phyloP scores from a whole-genome alignment of 176 grass and related monocot species.

The Hordeum vulgare region DNA sequence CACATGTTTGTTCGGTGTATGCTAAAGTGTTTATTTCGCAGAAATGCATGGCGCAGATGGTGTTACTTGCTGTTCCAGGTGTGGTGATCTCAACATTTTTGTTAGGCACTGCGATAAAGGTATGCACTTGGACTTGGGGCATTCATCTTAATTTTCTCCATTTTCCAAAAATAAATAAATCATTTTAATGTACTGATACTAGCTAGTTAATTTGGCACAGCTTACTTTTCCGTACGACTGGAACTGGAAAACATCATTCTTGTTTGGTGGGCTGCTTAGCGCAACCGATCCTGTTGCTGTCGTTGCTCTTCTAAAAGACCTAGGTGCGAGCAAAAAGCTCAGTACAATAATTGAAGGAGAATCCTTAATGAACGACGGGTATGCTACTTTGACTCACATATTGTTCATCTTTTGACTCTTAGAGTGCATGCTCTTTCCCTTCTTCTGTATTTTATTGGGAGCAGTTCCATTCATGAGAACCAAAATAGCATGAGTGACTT shows the following conservation, averaged over 20 bases:
- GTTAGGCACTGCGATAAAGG: conserved; percentile 64
- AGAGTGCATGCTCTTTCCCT: background rate
- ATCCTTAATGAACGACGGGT: conserved; percentile 96
- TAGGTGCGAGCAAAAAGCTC: conserved; percentile 92
- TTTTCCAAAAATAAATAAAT: too few relatives aligned
- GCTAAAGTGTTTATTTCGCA: conserved; percentile 18
- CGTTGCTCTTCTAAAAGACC: conserved; percentile 88
- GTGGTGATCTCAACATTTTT: conserved; percentile 76
- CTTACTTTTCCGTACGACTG: conserved; percentile 81
- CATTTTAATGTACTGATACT: too few relatives aligned
- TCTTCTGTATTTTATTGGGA: background rate
- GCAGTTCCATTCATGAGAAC: background rate
- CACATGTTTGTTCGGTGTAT: background rate
- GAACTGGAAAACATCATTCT: conserved; percentile 92
- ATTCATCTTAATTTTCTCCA: background rate
- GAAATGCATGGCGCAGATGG: conserved; percentile 92
- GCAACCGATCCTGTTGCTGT: conserved; percentile 92
- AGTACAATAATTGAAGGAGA: conserved; percentile 95
- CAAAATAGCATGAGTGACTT: background rate
- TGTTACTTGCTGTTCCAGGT: conserved; percentile 86
- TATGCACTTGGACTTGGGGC: background rate
- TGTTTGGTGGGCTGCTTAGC: conserved; percentile 85
- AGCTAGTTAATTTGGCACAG: conserved; percentile 34
- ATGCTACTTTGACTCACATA: background rate
- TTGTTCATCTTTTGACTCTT: background rate